phyloP scores from a whole-genome alignment of 2,329 filamentous ascomycete genomes.

The Pseudopyricularia javanii region DNA sequence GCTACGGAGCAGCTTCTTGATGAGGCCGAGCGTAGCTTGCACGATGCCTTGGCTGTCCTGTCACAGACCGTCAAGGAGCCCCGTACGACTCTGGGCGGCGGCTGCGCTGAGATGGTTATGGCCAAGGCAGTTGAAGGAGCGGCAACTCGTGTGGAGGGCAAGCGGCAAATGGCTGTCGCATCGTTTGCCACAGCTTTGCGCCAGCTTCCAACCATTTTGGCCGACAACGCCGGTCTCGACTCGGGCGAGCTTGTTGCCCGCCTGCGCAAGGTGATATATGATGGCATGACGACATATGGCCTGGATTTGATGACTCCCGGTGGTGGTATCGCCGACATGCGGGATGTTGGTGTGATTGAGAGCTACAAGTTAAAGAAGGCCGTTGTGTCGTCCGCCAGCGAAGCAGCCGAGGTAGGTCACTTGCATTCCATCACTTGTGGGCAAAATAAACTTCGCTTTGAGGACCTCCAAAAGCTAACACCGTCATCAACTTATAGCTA shows the following conservation, averaged over 20 bases:
- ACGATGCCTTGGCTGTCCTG: conserved; percentile 90
- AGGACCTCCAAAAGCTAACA: not conserved
- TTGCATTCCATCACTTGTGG: not conserved
- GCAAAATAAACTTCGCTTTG: not conserved
- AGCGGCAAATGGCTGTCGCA: conserved; percentile 89
- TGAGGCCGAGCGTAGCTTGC: conserved; percentile 88
- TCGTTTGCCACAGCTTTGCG: conserved; percentile 80
- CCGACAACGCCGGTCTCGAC: conserved; percentile 94
- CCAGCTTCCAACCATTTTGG: conserved; percentile 90
- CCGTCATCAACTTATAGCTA: conserved; percentile 40
- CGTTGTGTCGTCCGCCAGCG: conserved; percentile 92
- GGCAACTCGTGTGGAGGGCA: conserved; percentile 87
- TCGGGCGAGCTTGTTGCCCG: conserved; percentile 87
- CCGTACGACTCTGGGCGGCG: conserved; percentile 84
- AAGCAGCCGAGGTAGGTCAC: conserved; percentile 77
- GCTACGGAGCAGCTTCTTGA: conserved; percentile 95
- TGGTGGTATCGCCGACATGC: conserved; percentile 90
- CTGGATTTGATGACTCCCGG: conserved; percentile 81
- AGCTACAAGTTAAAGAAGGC: conserved; percentile 98
- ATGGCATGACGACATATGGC: conserved; percentile 84
- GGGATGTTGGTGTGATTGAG: conserved; percentile 87
- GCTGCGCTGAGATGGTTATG: conserved; percentile 98
- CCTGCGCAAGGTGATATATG: conserved; percentile 87
- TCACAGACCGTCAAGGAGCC: conserved; percentile 95
- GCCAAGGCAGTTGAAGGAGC: conserved; percentile 92